Evolutionary conservation across 2,329 filamentous ascomycete genomes (phyloP), one percentile per base, ranked within the genome.

Genomic region (Curvularia sp.): DNA sequence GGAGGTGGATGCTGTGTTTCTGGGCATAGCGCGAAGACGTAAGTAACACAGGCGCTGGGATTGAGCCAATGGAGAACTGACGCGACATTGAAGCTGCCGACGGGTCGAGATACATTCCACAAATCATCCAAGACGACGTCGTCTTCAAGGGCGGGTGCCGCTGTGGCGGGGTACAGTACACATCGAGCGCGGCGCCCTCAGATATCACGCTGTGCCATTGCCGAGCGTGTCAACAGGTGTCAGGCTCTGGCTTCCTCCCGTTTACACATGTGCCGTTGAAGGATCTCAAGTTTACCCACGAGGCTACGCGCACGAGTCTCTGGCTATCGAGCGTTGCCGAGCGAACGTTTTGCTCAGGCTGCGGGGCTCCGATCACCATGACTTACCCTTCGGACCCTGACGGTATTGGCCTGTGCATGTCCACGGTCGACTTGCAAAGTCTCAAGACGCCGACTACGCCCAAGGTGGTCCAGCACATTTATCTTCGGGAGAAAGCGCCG

Each of bases 291-390:
- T 80, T 75, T 51, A 73, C 71, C 44, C 54, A 62, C 24, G 52
- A 64, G 9, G 57, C 74, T 22, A 74, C 70, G 0, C 67, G 73
- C 15, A 77, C 70, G 31, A 68, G 64, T 6, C 69, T 77, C 38
- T 68, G 61, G 22, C 75, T 81, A 12, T 81, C 78, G 24, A 69
- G 77, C 1, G 60, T 71, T n/a, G 82, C 80, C 18, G 75, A 77
- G 10, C 75, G 81, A 31, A 77, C 73, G 0, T 80, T 80, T 59
- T 84, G 81, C 72, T 74, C 76, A 20, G 70, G 67, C 12, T 84
- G 82, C 58, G 82, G 82, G 18, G 78, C 78, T 30, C 81, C 77
- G 15, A 71, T 84, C 35, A 78, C 72, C 6, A 83, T 84, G 77
- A 62, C 58, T 28, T 80, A 80, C 54, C 60, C 74, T 20, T 73